Conservation (phyloP, 73 alveolate genomes). For the Paramecium primaurelia region DNA sequence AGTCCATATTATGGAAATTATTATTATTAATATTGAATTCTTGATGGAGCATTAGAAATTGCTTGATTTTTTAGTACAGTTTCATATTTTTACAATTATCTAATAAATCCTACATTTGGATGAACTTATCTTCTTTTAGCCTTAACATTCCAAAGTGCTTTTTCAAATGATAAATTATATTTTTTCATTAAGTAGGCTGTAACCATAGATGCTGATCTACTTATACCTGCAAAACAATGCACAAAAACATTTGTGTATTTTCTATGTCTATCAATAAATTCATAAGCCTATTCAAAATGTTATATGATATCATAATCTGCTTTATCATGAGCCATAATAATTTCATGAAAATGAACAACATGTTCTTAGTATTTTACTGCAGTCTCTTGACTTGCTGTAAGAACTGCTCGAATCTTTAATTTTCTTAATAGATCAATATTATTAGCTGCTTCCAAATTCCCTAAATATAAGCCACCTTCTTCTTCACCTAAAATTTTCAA, state of each 20-base stretch:
- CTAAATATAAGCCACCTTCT: slow-evolving; percentile 58
- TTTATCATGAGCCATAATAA: slow-evolving; percentile 65
- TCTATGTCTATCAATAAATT: slow-evolving; percentile 74
- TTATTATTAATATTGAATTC: slow-evolving; percentile 2
- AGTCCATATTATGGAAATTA: background rate
- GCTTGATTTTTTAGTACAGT: slow-evolving; percentile 49
- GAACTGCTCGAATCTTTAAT: slow-evolving; percentile 51
- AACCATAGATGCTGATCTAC: slow-evolving; percentile 74
- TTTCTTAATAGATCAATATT: slow-evolving; percentile 46
- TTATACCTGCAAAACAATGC: slow-evolving; percentile 84
- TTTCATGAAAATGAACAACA: slow-evolving; percentile 63
- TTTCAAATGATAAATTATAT: slow-evolving; percentile 57
- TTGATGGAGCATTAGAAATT: slow-evolving; percentile 9
- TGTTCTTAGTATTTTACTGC: slow-evolving; percentile 62
- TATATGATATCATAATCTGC: slow-evolving; percentile 57
- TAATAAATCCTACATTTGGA: slow-evolving; percentile 89
- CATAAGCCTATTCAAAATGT: slow-evolving; percentile 66
- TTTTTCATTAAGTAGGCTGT: slow-evolving; percentile 73
- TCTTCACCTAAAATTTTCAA: background rate
- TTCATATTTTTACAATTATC: slow-evolving; percentile 81
- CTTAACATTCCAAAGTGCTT: slow-evolving; percentile 66
- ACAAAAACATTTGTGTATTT: slow-evolving; percentile 72
- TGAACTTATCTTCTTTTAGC: slow-evolving; percentile 66
- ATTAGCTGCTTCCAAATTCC: slow-evolving; percentile 54
- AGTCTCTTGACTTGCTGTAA: slow-evolving; percentile 62